Conservation (phyloP, 345 rosid species). For the Cardamine resedifolia region DNA sequence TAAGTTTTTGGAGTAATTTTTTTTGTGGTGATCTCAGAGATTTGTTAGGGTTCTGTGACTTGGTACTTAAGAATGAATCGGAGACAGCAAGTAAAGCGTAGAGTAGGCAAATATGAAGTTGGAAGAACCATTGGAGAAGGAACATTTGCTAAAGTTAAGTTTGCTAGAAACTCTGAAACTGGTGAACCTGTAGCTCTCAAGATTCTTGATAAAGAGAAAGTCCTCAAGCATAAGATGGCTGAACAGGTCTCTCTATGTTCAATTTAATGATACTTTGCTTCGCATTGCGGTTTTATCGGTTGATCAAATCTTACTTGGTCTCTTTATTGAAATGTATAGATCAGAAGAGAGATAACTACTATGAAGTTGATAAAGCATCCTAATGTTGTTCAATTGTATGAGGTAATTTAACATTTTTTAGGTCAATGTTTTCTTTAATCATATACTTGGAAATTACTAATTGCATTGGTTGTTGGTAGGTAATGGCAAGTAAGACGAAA, state of each 20-base stretch:
- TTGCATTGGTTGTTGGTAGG: conserved; percentile 38
- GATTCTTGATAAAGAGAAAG: conserved; percentile 96
- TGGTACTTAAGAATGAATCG: conserved; percentile 26
- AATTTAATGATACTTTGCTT: neutral
- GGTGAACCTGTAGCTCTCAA: conserved; percentile 88
- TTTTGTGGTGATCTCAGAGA: neutral
- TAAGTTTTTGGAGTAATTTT: neutral
- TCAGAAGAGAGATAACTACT: conserved; percentile 82
- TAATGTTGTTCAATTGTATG: conserved; percentile 74
- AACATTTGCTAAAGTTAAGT: conserved; percentile 96
- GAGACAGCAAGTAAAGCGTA: conserved; percentile 57
- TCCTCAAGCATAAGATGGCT: conserved; percentile 93
- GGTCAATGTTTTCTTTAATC: neutral
- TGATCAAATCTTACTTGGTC: neutral
- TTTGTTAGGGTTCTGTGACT: neutral
- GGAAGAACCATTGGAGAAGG: conserved; percentile 99
- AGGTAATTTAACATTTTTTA: conserved; percentile 44
- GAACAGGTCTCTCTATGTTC: conserved; percentile 65
- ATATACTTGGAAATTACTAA: neutral
- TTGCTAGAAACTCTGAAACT: conserved; percentile 84
- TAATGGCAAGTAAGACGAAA: conserved; percentile 76
- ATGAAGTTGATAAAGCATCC: conserved; percentile 98
- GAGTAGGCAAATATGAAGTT: conserved; percentile 87
- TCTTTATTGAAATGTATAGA: conserved; percentile 49
- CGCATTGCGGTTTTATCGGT: neutral